Base-by-base conservation (phyloP, 2,329 filamentous ascomycete species). In the Neofusicoccum laricinum region DNA sequence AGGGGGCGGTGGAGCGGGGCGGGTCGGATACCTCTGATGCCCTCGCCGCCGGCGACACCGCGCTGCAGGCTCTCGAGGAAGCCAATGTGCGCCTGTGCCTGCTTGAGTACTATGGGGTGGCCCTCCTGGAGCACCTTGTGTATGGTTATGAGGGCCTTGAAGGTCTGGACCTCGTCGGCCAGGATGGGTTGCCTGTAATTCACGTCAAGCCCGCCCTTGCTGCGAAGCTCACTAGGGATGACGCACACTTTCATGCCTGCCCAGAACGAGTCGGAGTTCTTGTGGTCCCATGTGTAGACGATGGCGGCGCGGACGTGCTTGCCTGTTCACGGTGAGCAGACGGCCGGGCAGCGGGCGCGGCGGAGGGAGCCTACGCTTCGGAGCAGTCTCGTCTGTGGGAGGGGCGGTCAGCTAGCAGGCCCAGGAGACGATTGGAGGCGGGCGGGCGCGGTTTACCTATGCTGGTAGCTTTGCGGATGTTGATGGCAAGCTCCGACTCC, bases 231-330 rank as follows among this genome's bases (percentile, higher is more conserved):
- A 15, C n/a, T 32, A 34, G 49, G 43, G 19, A 43, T 62, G 17
- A 59, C 55, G 41, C 85, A 96, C 90, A 98, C 93, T 87, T 99
- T 99, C 86, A 99, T 96, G 76, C 93, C 94, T 64, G 92, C 88
- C 95, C 95, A 99, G 78, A 99, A 99, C 75, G 93, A 92, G 75
- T 88, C 85, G 46, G 93, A 96, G 69, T 90, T 96, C 81, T 96
- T 96, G 82, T 99, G 93, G 80, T 99, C 95, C 95, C 95, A 99
- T 65, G 94, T 98, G 79, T 98, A 98, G 50, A 99, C 94, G 73
- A 99, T 99, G 76, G 92, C 96, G 78, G 91, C 93, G 75, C 95
- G 91, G 65, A 99, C 95, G 90, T 99, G 95, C 81, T 99, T 99
- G 66, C 86, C 86, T 86, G 73, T 41, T 49, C 55, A 34, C 62